These are phyloP conservation scores for Phytophthora vignae DNA, from an alignment of 352 stramenopile species.

Conservation along the genomic window DNA sequence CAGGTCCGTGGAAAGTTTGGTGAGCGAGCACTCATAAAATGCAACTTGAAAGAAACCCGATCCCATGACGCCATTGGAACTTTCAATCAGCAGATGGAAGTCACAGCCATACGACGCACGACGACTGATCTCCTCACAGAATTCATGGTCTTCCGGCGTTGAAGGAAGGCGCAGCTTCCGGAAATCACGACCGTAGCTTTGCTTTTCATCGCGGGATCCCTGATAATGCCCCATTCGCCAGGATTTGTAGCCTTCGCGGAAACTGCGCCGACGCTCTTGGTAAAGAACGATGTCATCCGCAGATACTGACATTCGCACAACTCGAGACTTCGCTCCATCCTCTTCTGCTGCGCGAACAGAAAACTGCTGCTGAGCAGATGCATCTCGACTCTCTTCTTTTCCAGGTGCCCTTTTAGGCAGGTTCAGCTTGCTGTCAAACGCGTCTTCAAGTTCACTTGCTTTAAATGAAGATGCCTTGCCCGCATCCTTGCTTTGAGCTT, in stretches of 20 bases:
- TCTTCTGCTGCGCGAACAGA: constrained; percentile 36
- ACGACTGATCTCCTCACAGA: constrained; percentile 77
- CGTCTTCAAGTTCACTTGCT: constrained; percentile 12
- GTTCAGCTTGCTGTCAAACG: constrained; percentile 16
- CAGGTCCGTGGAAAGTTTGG: constrained; percentile 56
- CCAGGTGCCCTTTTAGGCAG: constrained; percentile 11
- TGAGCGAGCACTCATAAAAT: constrained; percentile 87
- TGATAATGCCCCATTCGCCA: constrained; percentile 86
- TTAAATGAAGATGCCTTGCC: constrained; percentile 16
- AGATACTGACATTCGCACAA: constrained; percentile 72
- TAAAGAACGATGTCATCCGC: constrained; percentile 89
- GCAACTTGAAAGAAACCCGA: constrained; percentile 89
- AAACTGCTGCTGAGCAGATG: constrained; percentile 44
- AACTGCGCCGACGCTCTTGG: constrained; percentile 78
- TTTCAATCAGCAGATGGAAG: constrained; percentile 84
- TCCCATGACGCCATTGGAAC: constrained; percentile 47
- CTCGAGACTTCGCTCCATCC: constrained; percentile 31
- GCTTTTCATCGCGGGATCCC: constrained; percentile 76
- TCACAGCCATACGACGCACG: constrained; percentile 66
- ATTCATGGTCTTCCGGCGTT: constrained; percentile 77
- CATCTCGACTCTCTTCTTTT: constrained; percentile 13
- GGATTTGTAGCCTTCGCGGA: constrained; percentile 87
- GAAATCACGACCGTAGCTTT: constrained; percentile 54
- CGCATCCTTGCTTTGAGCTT: constrained; percentile 49
- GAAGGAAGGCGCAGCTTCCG: constrained; percentile 58